Base-by-base conservation (phyloP, 306 rosid species). In the Citrullus mucosospermus region DNA sequence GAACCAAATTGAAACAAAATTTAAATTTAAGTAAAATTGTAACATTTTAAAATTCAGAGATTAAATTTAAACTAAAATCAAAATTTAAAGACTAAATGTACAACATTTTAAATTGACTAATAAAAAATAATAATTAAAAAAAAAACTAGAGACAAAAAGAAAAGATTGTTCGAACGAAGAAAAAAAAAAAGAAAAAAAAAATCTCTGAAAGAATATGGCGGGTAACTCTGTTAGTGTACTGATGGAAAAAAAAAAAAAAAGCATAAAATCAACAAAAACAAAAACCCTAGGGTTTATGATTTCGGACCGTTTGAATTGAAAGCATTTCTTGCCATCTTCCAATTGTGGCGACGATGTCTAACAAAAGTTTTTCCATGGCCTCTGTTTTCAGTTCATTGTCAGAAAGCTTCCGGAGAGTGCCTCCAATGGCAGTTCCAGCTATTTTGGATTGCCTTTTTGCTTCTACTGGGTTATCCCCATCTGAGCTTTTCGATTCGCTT, bases 381-480 rank as follows among this genome's bases (percentile, higher is more conserved):
- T 81, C 90, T 63, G 86, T 88, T 14, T 86, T 83, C 30, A 83
- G 78, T 70, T 87, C 93, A 8, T 78, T 93, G 20, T 85, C 86
- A 0, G 70, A 81, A 55, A 90, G 97, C 88, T 88, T 91, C 81
- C 53, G 76, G 63, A 86, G 84, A 79, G 89, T 91, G 38, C 96
- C 92, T 76, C 87, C 85, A 38, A 85, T 86, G 6, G 92, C 98
- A 8, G 85, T 93, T 80, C 93, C 96, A 51, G 83, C 91, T 6
- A 80, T 88, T 83, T 81, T 93, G 48, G 98, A 93, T 78, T 93
- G 97, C 85, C 81, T 93, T 62, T 65, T 91, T 54, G 77, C 84
- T 28, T 86, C 98, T 22, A 91, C 98, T 17, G 86, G 84, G 66
- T 78, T 86, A 78, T 87, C 98, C 57, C 86, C 92, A 22, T 30